A percentile compares a stretch with the other conserved stretches of the same genome.
These are phyloP conservation scores for Saccharomyces hybrid DNA, from an alignment of 1,139 yeast genomes.

Conservation along the genomic window DNA sequence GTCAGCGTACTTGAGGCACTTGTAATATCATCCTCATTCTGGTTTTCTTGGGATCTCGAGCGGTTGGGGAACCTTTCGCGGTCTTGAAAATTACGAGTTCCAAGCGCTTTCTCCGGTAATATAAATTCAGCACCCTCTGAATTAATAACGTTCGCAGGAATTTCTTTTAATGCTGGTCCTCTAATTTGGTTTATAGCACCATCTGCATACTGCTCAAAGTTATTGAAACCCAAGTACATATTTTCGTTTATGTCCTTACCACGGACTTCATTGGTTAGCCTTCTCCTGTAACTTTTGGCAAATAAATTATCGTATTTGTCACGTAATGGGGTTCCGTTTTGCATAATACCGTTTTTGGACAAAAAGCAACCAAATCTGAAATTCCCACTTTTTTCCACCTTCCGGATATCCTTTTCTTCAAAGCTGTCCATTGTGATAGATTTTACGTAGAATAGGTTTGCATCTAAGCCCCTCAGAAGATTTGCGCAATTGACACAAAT, in stretches of 20 bases:
- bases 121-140: neutral
- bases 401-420: conserved; percentile 73
- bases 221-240: neutral
- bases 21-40: neutral
- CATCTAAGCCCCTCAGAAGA: conserved; percentile 86
- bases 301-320: neutral
- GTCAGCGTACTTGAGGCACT: neutral
- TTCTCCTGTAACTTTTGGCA: neutral
- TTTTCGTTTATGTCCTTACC: neutral
- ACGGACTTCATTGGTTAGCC: neutral
- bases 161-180: neutral
- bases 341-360: neutral
- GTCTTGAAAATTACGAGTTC: neutral
- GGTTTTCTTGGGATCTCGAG: neutral
- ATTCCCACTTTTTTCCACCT: conserved; percentile 92
- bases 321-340: neutral
- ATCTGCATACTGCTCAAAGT: neutral
- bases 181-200: neutral
- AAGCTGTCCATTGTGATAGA: conserved; percentile 94
- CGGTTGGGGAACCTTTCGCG: neutral
- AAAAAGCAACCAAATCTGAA: conserved; percentile 26
- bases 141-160: neutral
- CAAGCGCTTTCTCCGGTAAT: neutral
- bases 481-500: conserved; percentile 96
- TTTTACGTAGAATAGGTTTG: conserved; percentile 87